A percentile compares a stretch with the other conserved stretches of the same genome.
Evolutionary conservation across 768 basidiomycete species (phyloP).

Genomic region (Boletus vermiculosoides): DNA sequence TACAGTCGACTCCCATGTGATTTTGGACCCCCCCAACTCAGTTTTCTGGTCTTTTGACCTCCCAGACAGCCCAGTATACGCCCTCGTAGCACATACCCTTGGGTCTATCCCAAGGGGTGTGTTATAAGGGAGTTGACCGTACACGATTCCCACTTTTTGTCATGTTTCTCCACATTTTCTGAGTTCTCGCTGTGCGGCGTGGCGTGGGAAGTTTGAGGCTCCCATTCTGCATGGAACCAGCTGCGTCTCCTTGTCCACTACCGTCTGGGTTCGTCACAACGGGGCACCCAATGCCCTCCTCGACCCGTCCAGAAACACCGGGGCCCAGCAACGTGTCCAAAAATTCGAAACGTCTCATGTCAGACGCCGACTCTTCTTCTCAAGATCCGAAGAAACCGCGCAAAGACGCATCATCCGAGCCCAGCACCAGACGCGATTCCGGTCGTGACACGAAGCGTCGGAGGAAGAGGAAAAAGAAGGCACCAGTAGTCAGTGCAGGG

Average conservation of each 20-base stretch:
- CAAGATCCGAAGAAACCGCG: constrained; percentile 26
- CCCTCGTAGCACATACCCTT: too few relatives aligned
- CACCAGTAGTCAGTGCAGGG: constrained; percentile 18
- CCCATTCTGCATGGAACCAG: neutral
- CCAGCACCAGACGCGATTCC: constrained; percentile 17
- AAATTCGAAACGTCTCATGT: constrained; percentile 20
- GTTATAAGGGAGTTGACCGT: too few relatives aligned
- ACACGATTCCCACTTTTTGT: too few relatives aligned
- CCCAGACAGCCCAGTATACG: too few relatives aligned
- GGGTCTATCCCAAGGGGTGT: too few relatives aligned
- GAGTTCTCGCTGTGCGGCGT: constrained; percentile 8
- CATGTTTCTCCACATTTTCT: too few relatives aligned
- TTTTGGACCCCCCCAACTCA: too few relatives aligned
- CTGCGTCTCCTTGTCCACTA: neutral
- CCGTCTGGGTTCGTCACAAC: neutral
- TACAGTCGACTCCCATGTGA: too few relatives aligned
- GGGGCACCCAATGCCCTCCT: constrained; percentile 23
- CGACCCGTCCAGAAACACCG: constrained; percentile 20
- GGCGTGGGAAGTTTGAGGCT: constrained; percentile 26
- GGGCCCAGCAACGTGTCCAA: constrained; percentile 10
- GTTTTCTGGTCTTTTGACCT: too few relatives aligned
- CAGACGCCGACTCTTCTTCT: constrained; percentile 23
- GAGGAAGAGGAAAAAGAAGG: constrained; percentile 31
- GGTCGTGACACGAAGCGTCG: constrained; percentile 28
- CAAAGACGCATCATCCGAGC: constrained; percentile 18